phyloP scores from a whole-genome alignment of 1,284 basidiomycete species.

The Moesziomyces parantarcticus region DNA sequence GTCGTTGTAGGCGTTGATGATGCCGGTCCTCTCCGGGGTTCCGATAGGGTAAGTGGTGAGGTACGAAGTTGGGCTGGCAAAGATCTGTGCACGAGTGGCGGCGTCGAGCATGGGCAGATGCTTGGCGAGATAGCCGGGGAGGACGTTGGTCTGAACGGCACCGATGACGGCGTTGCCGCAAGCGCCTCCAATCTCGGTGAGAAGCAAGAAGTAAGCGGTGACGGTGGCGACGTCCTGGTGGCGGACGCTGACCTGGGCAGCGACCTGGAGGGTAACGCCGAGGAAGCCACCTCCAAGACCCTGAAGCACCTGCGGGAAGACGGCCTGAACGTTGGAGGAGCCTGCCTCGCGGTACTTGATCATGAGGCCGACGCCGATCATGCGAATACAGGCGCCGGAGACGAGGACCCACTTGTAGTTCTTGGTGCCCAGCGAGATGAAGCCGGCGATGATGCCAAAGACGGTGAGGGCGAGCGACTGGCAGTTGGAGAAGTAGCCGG shows the following conservation, averaged over 20 bases:
- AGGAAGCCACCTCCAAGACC: constrained; percentile 65
- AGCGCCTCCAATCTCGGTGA: constrained; percentile 62
- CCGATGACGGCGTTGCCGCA: constrained; percentile 60
- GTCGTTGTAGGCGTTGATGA: constrained; percentile 60
- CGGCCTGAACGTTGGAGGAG: constrained; percentile 59
- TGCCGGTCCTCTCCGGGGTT: constrained; percentile 38
- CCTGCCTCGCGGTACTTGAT: constrained; percentile 57
- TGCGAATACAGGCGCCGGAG: constrained; percentile 54
- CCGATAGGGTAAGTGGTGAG: constrained; percentile 46
- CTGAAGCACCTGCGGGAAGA: constrained; percentile 64
- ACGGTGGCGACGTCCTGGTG: constrained; percentile 67
- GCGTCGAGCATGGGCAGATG: constrained; percentile 46
- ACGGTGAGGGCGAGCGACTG: constrained; percentile 61
- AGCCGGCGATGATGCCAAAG: constrained; percentile 63
- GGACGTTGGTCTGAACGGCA: constrained; percentile 54
- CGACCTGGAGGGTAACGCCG: constrained; percentile 61
- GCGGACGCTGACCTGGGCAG: constrained; percentile 64
- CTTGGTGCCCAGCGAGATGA: constrained; percentile 54
- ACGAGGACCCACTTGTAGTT: constrained; percentile 64
- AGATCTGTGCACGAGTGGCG: constrained; percentile 20
- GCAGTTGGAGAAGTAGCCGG: constrained; percentile 61
- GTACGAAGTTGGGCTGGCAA: constrained; percentile 21
- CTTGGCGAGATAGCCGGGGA: constrained; percentile 43
- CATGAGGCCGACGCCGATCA: constrained; percentile 65
- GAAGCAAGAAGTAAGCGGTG: constrained; percentile 64